Evolutionary conservation across 352 stramenopile species (phyloP).

Genomic region (Albugo laibachii): DNA sequence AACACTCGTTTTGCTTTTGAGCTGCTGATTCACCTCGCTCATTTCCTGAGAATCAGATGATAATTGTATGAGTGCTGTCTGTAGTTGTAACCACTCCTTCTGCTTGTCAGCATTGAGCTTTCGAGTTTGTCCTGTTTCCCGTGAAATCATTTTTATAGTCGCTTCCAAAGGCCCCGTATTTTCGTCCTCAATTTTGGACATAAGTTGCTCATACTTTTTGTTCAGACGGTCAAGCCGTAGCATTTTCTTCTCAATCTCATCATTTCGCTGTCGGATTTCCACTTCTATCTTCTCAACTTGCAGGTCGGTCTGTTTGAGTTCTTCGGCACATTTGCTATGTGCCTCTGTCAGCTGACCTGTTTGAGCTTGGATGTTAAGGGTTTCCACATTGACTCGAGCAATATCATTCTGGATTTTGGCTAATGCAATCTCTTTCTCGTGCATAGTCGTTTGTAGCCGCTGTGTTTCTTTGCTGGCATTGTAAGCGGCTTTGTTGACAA

Average conservation of each 20-base stretch:
- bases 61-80: slow-evolving; percentile 80
- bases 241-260: slow-evolving; percentile 95
- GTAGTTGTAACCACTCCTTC: slow-evolving; percentile 79
- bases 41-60: slow-evolving; percentile 77
- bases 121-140: slow-evolving; percentile 62
- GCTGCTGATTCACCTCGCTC: slow-evolving; percentile 75
- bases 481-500: slow-evolving; percentile 77
- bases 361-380: slow-evolving; percentile 82
- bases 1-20: slow-evolving; percentile 79
- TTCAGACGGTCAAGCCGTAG: slow-evolving; percentile 84
- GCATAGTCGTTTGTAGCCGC: slow-evolving; percentile 40
- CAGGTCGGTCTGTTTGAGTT: slow-evolving; percentile 79
- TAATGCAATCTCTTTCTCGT: slow-evolving; percentile 81
- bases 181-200: slow-evolving; percentile 77
- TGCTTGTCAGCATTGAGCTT: slow-evolving; percentile 61
- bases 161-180: slow-evolving; percentile 86
- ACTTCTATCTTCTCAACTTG: slow-evolving; percentile 82
- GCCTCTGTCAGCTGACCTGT: slow-evolving; percentile 73
- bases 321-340: slow-evolving; percentile 45
- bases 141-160: slow-evolving; percentile 84
- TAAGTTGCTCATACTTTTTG: slow-evolving; percentile 86
- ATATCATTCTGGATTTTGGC: slow-evolving; percentile 85
- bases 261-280: slow-evolving; percentile 86
- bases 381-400: slow-evolving; percentile 79
- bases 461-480: slow-evolving; percentile 79